Base-by-base conservation (phyloP, 2,329 filamentous ascomycete species). In the Bipolaris zeicola region DNA sequence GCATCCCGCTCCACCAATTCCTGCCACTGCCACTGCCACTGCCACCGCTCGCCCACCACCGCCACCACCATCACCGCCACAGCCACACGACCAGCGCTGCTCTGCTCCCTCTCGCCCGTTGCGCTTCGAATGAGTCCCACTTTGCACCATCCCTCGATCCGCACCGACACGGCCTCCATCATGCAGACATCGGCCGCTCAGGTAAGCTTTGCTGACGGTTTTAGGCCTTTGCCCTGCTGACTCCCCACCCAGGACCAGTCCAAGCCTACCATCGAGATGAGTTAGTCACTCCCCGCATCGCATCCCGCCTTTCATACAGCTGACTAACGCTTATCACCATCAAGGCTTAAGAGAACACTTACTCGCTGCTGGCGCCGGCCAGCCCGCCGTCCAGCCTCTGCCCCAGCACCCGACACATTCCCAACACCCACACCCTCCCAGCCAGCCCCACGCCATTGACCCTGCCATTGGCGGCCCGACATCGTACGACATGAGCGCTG, bases 311-410 rank as follows among this genome's bases (percentile, higher is more conserved):
- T 50, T 50, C 49, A 36, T 52, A 24, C 43, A 55, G 63, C 68
- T 75, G 70, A 75, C 72, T 75, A 73, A 75, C 70, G 36, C 51
- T 43, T 55, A 24, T 57, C 56, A 38, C 54, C 5, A 49, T 54
- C n/a, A 66, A 87, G 85, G 84, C 72, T 81, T 88, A 70, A 82
- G 85, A 76, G 85, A 87, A 70, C 85, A 87, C 67, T 83, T 88
- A 42, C 80, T 87, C 65, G 84, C 82, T 66, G 79, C 80, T 52
- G 81, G 82, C 57, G 77, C 79, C 50, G 76, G 74, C 61, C 76
- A 78, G 63, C 68, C 71, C 51, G 67, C 62, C 57, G 68, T 68
- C n/a, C 71, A 68, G 60, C 64, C 65, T 74, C 78, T 60, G 51
- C 64, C 57, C 41, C 72, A 60, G 65, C 73, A 63, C 46, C 60